These are phyloP conservation scores for Lachnellula occidentalis DNA, from an alignment of 2,329 filamentous ascomycete genomes.

Conservation along the genomic window DNA sequence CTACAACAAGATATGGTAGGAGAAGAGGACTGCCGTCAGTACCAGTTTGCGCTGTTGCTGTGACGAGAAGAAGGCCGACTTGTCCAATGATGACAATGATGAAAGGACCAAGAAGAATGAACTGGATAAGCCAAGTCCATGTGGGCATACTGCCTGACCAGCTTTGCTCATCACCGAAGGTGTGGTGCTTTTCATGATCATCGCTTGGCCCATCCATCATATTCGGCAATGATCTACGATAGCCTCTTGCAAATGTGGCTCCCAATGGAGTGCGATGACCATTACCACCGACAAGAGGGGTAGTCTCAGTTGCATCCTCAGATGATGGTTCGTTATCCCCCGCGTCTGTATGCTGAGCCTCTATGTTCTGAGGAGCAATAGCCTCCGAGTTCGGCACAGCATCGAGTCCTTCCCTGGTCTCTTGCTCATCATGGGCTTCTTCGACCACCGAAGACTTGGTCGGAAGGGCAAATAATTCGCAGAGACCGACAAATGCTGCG, in stretches of 20 bases:
- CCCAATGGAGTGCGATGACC: constrained; percentile 46
- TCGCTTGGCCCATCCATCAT: constrained; percentile 24
- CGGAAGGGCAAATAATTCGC: constrained; percentile 74
- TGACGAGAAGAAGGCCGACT: constrained; percentile 65
- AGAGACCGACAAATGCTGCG: constrained; percentile 66
- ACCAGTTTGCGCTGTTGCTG: constrained; percentile 72
- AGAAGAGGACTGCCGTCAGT: constrained; percentile 74
- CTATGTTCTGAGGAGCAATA: constrained; percentile 22
- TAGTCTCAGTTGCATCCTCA: constrained; percentile 44
- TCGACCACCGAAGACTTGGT: constrained; percentile 65
- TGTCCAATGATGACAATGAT: constrained; percentile 73
- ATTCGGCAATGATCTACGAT: constrained; percentile 28
- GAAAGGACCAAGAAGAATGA: constrained; percentile 74
- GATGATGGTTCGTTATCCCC: constrained; percentile 27
- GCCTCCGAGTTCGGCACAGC: constrained; percentile 30
- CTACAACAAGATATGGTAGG: constrained; percentile 65
- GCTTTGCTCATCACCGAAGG: constrained; percentile 69
- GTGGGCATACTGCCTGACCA: constrained; percentile 77
- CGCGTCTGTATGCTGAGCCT: constrained; percentile 20
- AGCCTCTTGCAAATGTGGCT: constrained; percentile 51
- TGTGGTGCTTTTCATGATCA: constrained; percentile 33
- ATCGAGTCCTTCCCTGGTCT: constrained; percentile 36
- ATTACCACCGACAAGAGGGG: constrained; percentile 45
- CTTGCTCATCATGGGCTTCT: constrained; percentile 47
- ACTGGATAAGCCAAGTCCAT: constrained; percentile 85